Conservation (phyloP, 2,329 filamentous ascomycete species). For the Dothideomycetidae sp. region DNA sequence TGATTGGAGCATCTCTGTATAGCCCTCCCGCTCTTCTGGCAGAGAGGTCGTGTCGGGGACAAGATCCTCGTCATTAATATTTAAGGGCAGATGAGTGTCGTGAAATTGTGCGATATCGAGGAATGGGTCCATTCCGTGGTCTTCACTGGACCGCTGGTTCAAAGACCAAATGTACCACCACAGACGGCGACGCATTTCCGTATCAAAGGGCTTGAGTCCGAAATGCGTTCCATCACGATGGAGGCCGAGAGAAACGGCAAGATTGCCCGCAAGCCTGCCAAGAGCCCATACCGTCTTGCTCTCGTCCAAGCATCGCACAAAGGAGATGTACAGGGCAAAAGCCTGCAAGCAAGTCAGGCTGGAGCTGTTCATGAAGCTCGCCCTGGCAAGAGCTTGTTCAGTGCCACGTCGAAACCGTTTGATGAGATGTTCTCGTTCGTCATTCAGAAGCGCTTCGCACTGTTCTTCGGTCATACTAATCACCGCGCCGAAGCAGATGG, state of each 20-base stretch:
- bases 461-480: constrained; percentile 33
- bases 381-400: constrained; percentile 44
- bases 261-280: constrained; percentile 38
- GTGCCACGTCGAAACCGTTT: constrained; percentile 42
- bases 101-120: constrained; percentile 36
- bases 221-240: constrained; percentile 40
- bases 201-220: constrained; percentile 38
- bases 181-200: constrained; percentile 39
- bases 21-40: constrained; percentile 34
- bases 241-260: constrained; percentile 40
- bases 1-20: constrained; percentile 36
- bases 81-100: constrained; percentile 40
- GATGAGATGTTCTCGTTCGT: constrained; percentile 32
- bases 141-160: constrained; percentile 41
- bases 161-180: constrained; percentile 43
- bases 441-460: constrained; percentile 30
- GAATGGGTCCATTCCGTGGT: constrained; percentile 42
- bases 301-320: constrained; percentile 31
- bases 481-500: constrained; percentile 42
- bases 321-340: constrained; percentile 41
- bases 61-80: constrained; percentile 36
- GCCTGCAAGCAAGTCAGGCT: constrained; percentile 46
- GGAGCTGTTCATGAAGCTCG: constrained; percentile 43
- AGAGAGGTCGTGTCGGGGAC: constrained; percentile 34
- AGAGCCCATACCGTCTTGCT: constrained; percentile 36